Percentiles rank a stretch among this genome's conserved stretches.
Evolutionary conservation across 495 filamentous ascomycete genomes (phyloP).

Genomic region (Aspergillus baeticus): DNA sequence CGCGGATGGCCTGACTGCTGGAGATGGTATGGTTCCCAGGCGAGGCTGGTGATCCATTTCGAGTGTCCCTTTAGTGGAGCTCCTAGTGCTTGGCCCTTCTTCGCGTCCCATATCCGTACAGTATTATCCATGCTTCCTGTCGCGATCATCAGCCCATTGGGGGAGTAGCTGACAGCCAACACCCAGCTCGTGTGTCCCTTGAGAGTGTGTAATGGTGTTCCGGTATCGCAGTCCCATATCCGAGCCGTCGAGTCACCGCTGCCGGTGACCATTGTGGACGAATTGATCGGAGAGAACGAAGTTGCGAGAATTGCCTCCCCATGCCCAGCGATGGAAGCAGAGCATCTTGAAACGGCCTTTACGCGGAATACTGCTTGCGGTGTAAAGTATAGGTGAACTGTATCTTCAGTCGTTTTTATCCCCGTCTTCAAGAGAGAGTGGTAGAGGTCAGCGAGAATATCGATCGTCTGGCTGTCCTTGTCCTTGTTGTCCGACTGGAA

Average conservation of each 20-base stretch:
- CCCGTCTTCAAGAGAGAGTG: conserved; percentile 64
- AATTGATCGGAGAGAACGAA: conserved; percentile 81
- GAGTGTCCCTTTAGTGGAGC: conserved; percentile 82
- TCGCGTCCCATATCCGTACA: conserved; percentile 85
- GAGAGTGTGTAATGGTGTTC: conserved; percentile 82
- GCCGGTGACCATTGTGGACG: conserved; percentile 80
- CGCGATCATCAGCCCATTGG: conserved; percentile 76
- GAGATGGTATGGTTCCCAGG: conserved; percentile 94
- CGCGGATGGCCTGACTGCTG: conserved; percentile 72
- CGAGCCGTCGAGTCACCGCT: conserved; percentile 90
- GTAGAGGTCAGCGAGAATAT: conserved; percentile 71
- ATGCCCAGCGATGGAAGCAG: conserved; percentile 85
- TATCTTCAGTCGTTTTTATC: conserved; percentile 67
- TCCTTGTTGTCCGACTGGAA: conserved; percentile 53
- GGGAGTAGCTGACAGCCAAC: conserved; percentile 80
- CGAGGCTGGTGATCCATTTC: conserved; percentile 84
- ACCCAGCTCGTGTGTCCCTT: conserved; percentile 97
- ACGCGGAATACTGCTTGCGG: conserved; percentile 95
- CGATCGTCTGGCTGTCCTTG: conserved; percentile 53
- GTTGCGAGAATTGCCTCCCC: conserved; percentile 87
- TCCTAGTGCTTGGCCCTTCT: conserved; percentile 74
- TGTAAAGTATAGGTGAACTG: conserved; percentile 75
- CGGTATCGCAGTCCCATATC: conserved; percentile 94
- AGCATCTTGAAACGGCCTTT: conserved; percentile 85
- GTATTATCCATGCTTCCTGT: conserved; percentile 95